A percentile compares a stretch with the other conserved stretches of the same genome.
Evolutionary conservation across 768 basidiomycete genomes (phyloP).

Genomic region (Tricholomella constricta): DNA sequence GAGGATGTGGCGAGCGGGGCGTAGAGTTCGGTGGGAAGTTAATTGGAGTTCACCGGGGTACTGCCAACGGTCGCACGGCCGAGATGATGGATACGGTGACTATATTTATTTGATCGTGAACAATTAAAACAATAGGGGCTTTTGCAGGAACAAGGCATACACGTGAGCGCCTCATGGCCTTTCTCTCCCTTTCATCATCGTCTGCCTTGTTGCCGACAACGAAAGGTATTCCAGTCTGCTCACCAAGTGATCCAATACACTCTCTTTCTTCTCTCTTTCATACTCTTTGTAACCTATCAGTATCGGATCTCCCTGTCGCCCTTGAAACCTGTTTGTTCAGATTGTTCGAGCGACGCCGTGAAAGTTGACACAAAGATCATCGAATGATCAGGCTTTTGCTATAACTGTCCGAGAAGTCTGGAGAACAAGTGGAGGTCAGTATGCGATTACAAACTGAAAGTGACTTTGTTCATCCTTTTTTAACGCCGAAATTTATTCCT

Average conservation of each 20-base stretch:
- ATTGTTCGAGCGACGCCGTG: too few relatives aligned
- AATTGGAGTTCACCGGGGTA: slow-evolving; percentile 6
- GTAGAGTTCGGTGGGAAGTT: slow-evolving; percentile 10
- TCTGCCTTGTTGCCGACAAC: neutral
- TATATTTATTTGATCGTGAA: slow-evolving; percentile 15
- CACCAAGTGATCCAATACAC: neutral
- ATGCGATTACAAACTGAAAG: too few relatives aligned
- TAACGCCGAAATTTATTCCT: neutral
- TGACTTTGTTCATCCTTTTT: neutral
- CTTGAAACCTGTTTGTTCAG: neutral
- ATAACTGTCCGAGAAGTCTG: neutral
- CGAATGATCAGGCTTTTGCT: neutral
- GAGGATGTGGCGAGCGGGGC: slow-evolving; percentile 1
- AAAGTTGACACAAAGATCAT: neutral
- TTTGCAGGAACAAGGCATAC: slow-evolving; percentile 1
- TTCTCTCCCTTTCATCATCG: neutral
- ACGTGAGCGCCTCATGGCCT: slow-evolving; percentile 11
- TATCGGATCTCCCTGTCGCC: neutral
- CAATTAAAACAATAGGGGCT: slow-evolving; percentile 13
- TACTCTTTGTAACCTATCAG: neutral
- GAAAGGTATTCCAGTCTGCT: neutral
- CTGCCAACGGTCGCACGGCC: slow-evolving; percentile 9
- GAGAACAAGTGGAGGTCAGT: neutral
- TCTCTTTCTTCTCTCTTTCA: neutral
- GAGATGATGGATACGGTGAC: slow-evolving; percentile 11